Conservation (phyloP, 148 eudicot genomes). For the Heliosperma pusillum region DNA sequence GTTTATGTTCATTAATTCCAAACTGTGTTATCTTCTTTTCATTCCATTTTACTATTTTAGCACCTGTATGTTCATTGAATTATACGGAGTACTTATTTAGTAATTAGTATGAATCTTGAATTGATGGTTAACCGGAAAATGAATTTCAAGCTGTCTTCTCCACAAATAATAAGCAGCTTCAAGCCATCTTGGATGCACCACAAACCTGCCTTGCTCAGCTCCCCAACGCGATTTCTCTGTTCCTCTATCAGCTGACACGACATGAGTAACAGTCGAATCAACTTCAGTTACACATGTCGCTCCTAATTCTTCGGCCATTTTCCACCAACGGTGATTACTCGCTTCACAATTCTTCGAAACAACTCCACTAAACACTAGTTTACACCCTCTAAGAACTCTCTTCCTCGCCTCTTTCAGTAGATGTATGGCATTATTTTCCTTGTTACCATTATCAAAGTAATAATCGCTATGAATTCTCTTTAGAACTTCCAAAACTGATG, state of each 20-base stretch:
- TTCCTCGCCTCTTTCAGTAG: constrained; percentile 39
- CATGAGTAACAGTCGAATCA: constrained; percentile 53
- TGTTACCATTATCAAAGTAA: no score
- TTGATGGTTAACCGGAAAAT: constrained; percentile 32
- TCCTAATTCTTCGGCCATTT: constrained; percentile 60
- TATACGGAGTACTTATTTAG: no score
- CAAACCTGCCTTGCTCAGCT: constrained; percentile 39
- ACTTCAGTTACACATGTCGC: constrained; percentile 45
- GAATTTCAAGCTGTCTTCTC: constrained; percentile 54
- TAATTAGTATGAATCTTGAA: not conserved
- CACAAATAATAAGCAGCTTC: constrained; percentile 59
- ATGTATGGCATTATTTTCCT: constrained; percentile 14
- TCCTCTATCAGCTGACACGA: constrained; percentile 43
- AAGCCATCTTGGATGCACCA: constrained; percentile 59
- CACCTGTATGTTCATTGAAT: not conserved
- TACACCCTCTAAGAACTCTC: constrained; percentile 50
- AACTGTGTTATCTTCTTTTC: no score
- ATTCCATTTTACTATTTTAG: no score
- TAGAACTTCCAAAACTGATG: constrained; percentile 55
- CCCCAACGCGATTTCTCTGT: constrained; percentile 71
- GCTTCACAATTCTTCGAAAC: constrained; percentile 37
- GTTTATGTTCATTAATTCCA: no score
- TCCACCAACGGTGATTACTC: constrained; percentile 48
- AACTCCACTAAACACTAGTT: constrained; percentile 51
- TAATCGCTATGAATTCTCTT: constrained; percentile 40